phyloP scores from a whole-genome alignment of 2,329 filamentous ascomycete species.

The Diaporthe sp. region DNA sequence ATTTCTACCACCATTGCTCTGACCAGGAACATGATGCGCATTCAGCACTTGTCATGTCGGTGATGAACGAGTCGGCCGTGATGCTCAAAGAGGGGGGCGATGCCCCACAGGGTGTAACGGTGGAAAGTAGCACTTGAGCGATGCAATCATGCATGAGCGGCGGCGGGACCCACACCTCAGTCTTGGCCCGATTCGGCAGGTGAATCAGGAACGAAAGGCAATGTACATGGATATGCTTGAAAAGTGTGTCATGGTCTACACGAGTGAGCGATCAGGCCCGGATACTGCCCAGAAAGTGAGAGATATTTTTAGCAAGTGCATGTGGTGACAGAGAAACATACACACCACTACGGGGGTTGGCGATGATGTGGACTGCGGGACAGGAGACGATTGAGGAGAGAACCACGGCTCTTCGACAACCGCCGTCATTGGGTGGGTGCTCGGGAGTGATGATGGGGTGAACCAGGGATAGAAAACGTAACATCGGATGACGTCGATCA shows the following conservation, averaged over 20 bases:
- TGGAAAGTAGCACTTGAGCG: neutral
- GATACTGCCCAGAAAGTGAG: neutral
- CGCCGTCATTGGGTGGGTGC: neutral
- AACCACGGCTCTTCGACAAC: neutral
- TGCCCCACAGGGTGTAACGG: slow-evolving; percentile 4
- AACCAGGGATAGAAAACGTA: neutral
- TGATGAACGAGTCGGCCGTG: slow-evolving; percentile 17
- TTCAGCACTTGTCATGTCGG: neutral
- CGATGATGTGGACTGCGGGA: too few species aligned
- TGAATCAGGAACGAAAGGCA: slow-evolving; percentile 1
- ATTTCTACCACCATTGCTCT: neutral
- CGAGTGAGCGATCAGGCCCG: neutral
- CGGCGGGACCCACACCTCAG: neutral
- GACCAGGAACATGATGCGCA: neutral
- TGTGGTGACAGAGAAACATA: too few species aligned
- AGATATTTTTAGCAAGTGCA: neutral
- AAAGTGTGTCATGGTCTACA: neutral
- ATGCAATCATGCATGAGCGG: slow-evolving; percentile 10
- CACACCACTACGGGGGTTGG: neutral
- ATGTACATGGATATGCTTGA: slow-evolving; percentile 4
- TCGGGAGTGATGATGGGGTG: neutral
- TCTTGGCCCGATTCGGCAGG: slow-evolving; percentile 6
- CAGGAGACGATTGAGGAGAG: neutral
- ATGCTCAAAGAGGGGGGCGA: neutral
- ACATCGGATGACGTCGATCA: neutral